Conservation (phyloP, 73 alveolate species). For the Tetrahymena thermophila region DNA sequence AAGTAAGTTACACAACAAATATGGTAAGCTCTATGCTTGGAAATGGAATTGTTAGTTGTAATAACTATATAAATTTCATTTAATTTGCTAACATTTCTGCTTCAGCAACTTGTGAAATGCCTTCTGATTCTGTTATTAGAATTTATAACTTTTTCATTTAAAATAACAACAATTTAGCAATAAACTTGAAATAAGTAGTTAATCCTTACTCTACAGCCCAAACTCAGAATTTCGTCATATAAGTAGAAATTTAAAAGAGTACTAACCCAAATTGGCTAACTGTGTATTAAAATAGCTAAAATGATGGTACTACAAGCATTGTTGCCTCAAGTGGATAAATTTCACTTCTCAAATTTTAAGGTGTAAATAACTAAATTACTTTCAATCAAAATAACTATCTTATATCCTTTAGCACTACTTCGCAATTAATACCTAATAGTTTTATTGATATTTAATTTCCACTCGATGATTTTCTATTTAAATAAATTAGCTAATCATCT, state of each 20-base stretch:
- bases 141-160: neutral
- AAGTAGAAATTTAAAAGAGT: neutral
- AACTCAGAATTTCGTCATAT: neutral
- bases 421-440: neutral
- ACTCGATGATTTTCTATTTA: neutral
- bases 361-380: neutral
- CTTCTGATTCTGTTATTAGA: neutral
- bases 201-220: neutral
- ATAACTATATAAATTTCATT: neutral
- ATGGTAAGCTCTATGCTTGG: neutral
- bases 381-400: neutral
- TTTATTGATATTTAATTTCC: neutral
- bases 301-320: neutral
- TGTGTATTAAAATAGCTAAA: neutral
- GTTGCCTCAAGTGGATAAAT: neutral
- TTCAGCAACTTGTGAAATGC: neutral
- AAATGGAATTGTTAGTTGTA: neutral
- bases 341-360: neutral
- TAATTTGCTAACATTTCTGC: neutral
- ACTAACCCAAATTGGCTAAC: neutral
- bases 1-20: neutral
- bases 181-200: neutral
- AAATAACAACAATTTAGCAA: neutral
- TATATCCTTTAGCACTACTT: neutral
- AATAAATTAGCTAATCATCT: neutral